Conservation (phyloP, 352 stramenopile genomes). For the Phytophthora uliginosa region DNA sequence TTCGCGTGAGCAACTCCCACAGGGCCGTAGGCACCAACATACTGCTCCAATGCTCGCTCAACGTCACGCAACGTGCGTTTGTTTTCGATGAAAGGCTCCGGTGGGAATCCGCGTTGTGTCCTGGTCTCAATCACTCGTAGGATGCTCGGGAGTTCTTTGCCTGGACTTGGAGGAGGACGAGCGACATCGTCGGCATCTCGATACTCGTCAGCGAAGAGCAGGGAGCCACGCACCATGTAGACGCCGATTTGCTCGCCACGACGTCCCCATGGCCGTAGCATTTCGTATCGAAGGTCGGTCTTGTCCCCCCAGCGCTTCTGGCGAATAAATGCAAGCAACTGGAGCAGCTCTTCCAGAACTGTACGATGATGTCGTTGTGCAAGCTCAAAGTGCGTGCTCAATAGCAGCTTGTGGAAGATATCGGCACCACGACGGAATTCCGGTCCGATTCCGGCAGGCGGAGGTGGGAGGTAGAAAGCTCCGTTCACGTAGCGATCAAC, state of each 20-base stretch:
- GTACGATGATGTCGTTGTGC: slow-evolving; percentile 61
- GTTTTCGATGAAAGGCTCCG: slow-evolving; percentile 66
- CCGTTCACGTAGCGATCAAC: slow-evolving; percentile 80
- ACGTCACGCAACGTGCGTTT: slow-evolving; percentile 44
- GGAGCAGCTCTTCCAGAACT: slow-evolving; percentile 64
- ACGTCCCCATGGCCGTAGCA: slow-evolving; percentile 72
- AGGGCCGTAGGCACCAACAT: slow-evolving; percentile 68
- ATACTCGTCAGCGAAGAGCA: slow-evolving; percentile 60
- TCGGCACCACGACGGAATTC: slow-evolving; percentile 60
- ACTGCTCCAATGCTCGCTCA: slow-evolving; percentile 64
- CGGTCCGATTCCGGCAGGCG: slow-evolving; percentile 18
- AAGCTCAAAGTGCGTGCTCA: slow-evolving; percentile 60
- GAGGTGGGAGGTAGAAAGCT: slow-evolving; percentile 64
- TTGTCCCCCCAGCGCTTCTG: slow-evolving; percentile 82
- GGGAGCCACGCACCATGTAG: slow-evolving; percentile 52
- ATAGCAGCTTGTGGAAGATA: slow-evolving; percentile 60
- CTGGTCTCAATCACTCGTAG: slow-evolving; percentile 71
- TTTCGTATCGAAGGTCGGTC: slow-evolving; percentile 76
- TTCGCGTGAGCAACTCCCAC: slow-evolving; percentile 66
- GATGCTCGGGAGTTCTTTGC: slow-evolving; percentile 60
- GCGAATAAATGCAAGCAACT: slow-evolving; percentile 65
- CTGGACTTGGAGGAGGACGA: slow-evolving; percentile 20
- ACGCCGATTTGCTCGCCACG: slow-evolving; percentile 58
- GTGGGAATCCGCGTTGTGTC: slow-evolving; percentile 71
- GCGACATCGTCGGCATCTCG: slow-evolving; percentile 36